Base-by-base conservation (phyloP, 148 eudicot species). In the Vaccinium corymbosum region DNA sequence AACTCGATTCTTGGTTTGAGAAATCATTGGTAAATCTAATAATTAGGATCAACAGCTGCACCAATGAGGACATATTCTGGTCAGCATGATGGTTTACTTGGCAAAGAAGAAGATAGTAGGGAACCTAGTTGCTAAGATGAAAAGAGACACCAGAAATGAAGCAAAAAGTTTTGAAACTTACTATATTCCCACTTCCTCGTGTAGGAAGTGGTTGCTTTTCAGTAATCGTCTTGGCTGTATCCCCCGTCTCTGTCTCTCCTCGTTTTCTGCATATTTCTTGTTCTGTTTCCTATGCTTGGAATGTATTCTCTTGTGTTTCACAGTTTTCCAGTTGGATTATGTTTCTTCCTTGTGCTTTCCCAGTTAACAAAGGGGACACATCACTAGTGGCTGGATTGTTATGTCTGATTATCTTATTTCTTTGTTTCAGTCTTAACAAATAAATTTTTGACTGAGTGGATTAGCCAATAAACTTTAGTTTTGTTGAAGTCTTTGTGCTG, bases 1-100 rank as follows among this genome's bases (percentile, higher is more conserved):
- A 68, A 64, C 17, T 27, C 8, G 7, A 46, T 22, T 42, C 48
- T 75, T 42, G 7, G 29, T 13, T 46, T 20, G 78, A 46, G 27
- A 75, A 46, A 20, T 48, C 53, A 75, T 46, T 75, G 78, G 72
- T 20, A 35, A 35, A 6, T 72, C 7, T 27, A 14, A 35, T 16
- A 72, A 7, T 7, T 75, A 74, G 78, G 78, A 42, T 74, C 78
- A 74, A 74, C 51, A 74, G 25, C 78, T 74, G 51, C 52, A 42
- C 78, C 78, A 75, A 75, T 75, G 78, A 77, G 19, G 32, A 22
- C 32, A 27, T 52, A 25, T 49, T 77, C 80, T 77, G 80, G 59
- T 77, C 59, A 77, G 25, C 32, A 51, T 50, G 19, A 77, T 25
- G 59, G 38, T 32, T 50, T 51, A 77, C 61, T 25, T 51, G 29